These are phyloP conservation scores for Vitis labrusca DNA, from an alignment of 164 flowering plant genomes.

Conservation along the genomic window DNA sequence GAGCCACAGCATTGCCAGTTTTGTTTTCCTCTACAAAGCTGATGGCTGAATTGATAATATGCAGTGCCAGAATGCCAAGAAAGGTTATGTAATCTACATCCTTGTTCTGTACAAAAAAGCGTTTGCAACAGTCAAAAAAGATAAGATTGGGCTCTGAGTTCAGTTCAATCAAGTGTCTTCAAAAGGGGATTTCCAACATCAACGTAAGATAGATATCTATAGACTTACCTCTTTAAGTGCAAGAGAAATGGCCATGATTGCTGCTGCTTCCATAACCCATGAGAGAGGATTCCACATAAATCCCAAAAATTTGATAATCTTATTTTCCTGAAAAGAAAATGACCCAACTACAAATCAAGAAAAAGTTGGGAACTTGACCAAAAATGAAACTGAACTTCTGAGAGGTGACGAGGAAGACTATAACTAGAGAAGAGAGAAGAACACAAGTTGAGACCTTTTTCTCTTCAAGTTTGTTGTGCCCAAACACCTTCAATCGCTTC, in stretches of 20 bases:
- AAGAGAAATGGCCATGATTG: not conserved
- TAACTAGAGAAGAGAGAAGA: not conserved
- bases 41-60: not conserved
- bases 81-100: not conserved
- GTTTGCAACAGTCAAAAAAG: too few relatives aligned
- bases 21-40: constrained; percentile 1
- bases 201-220: not conserved
- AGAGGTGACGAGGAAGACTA: not conserved
- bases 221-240: not conserved
- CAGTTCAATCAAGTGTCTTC: not conserved
- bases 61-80: not conserved
- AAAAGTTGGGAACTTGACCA: not conserved
- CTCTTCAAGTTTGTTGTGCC: constrained; percentile 61
- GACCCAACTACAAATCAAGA: not conserved
- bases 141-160: not conserved
- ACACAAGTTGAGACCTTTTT: constrained; percentile 21
- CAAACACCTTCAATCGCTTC: constrained; percentile 40
- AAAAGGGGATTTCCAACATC: not conserved
- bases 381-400: not conserved
- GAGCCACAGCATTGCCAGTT: not conserved
- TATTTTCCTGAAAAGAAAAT: not conserved
- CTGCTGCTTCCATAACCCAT: not conserved
- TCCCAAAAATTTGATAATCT: not conserved
- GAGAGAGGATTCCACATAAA: not conserved
- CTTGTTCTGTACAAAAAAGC: not conserved